phyloP scores from a whole-genome alignment of 2,329 filamentous ascomycete genomes.

The Ophiostoma sp. region DNA sequence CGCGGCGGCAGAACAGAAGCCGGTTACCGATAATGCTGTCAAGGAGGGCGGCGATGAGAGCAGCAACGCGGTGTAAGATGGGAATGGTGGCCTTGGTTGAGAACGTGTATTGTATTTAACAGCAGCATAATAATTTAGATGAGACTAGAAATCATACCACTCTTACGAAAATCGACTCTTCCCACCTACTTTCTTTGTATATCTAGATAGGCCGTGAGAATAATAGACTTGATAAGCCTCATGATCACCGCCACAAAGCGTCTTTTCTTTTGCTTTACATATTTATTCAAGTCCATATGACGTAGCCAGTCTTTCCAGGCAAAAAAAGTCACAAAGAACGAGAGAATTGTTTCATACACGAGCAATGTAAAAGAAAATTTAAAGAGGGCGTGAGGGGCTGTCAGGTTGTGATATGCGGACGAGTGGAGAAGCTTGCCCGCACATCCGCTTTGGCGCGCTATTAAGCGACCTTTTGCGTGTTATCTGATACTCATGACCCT shows the following conservation, averaged over 20 bases:
- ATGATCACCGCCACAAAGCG: neutral
- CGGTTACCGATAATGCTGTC: neutral
- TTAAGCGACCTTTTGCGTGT: neutral
- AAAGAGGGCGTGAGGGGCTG: neutral
- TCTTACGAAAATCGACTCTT: neutral
- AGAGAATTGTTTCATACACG: neutral
- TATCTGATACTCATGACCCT: neutral
- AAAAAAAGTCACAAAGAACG: neutral
- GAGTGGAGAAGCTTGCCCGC: conserved; percentile 8
- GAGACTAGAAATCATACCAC: neutral
- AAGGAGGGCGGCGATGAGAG: neutral
- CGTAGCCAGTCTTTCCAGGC: neutral
- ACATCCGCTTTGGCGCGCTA: neutral
- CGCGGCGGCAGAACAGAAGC: neutral
- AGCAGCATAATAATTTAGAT: neutral
- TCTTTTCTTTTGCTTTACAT: neutral
- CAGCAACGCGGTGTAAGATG: neutral
- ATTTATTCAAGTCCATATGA: neutral
- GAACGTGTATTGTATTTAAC: neutral
- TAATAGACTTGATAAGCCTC: neutral
- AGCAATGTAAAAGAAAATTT: neutral
- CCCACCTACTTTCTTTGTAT: neutral
- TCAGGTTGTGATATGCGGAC: conserved; percentile 1
- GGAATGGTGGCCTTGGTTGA: neutral
- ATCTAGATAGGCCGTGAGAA: neutral